Conservation (phyloP, 2,329 filamentous ascomycete species). For the Xylaria sp. region DNA sequence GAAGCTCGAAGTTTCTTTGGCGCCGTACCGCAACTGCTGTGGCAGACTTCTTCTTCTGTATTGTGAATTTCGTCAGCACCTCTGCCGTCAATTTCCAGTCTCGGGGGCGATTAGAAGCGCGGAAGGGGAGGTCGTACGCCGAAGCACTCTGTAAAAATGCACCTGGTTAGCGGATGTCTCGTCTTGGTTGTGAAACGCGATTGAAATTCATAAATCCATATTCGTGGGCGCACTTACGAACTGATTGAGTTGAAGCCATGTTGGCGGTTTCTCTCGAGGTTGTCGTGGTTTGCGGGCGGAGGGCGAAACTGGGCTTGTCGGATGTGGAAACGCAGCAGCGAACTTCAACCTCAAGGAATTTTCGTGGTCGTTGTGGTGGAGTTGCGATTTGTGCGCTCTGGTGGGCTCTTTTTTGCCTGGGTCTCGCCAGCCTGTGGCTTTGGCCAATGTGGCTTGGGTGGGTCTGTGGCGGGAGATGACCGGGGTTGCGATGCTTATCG, state of each 20-base stretch:
- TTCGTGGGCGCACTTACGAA: constrained; percentile 22
- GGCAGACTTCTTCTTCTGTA: constrained; percentile 30
- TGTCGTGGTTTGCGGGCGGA: constrained; percentile 23
- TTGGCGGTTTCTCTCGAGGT: constrained; percentile 24
- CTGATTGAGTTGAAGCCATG: constrained; percentile 29
- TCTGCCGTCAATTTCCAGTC: not conserved
- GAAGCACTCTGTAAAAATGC: constrained; percentile 27
- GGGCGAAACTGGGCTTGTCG: constrained; percentile 26
- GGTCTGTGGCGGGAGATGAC: not conserved
- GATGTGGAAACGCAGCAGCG: constrained; percentile 27
- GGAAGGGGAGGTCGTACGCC: constrained; percentile 24
- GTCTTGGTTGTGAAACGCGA: not conserved
- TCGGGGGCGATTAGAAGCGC: not conserved
- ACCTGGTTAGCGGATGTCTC: constrained; percentile 16
- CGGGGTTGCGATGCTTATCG: constrained; percentile 67
- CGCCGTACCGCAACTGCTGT: constrained; percentile 27
- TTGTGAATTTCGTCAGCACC: constrained; percentile 21
- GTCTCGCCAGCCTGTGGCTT: constrained; percentile 29
- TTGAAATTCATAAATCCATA: not conserved
- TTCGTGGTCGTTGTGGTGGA: constrained; percentile 28
- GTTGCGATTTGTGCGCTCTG: constrained; percentile 30
- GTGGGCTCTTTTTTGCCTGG: constrained; percentile 25
- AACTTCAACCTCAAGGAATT: constrained; percentile 28
- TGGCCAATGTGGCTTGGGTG: not conserved
- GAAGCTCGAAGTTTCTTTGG: not conserved